Base-by-base conservation (phyloP, 441 rosid species). In the Mallotus repandus region DNA sequence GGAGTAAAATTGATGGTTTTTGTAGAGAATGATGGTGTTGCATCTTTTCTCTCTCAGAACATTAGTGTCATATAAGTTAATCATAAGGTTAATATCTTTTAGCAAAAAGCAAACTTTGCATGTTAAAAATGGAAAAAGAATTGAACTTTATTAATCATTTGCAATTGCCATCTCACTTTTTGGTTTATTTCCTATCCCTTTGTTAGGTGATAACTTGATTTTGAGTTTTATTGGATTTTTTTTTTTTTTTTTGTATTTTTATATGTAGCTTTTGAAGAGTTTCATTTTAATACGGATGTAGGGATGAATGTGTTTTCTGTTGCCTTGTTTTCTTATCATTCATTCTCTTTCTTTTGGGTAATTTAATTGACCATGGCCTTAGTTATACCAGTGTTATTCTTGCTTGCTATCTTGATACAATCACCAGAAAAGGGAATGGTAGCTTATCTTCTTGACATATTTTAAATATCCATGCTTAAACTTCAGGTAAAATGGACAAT, bases 401-500 rank as follows among this genome's bases (percentile, higher is more conserved):
- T 69, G 25, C 38, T 69, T 55, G 32, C n/a, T 13, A 19, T 38
- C 21, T 7, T 7, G 41, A 13, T n/a, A 19, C 22, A 2, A 57
- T 25, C 64, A 57, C 43, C 64, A 69, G n/a, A 69, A 69, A 69
- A 63, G 9, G 7, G 25, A 29, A 8, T 21, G 21, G 15, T 2
- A 7, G 11, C 58, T 32, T 32, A 12, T 70, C 18, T 63, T 48
- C 29, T 25, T 25, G 29, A 25, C 41, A 55, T 48, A 32, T 56
- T 19, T 10, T 9, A 15, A 63, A 14, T 63, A 14, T 56, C 46
- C 19, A 60, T 46, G 13, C 12, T 52, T 38, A 22, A 22, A 48
- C 29, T 57, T 45, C 69, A 74, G 85, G 78, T 70, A 48, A 63
- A 83, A 92, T 92, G 98, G 96, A 89, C 84, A 86, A 81, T 69